Conservation (phyloP, 208 protist genomes). For the Naegleria gruberi region DNA sequence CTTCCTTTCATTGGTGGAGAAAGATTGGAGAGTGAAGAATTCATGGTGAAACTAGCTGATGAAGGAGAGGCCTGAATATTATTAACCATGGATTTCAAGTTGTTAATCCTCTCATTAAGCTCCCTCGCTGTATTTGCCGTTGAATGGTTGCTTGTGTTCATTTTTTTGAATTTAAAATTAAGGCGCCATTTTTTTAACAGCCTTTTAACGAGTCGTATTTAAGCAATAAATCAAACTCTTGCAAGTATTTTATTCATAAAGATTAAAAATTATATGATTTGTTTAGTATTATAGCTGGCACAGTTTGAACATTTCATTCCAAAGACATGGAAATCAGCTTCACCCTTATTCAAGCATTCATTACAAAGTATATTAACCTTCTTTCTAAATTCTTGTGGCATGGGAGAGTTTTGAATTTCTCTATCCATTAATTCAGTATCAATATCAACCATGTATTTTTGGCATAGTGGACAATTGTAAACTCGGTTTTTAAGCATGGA, state of each 20-base stretch:
- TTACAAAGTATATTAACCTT: constrained; percentile 5
- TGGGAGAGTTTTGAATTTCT: background rate
- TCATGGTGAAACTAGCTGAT: background rate
- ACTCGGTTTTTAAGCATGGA: background rate
- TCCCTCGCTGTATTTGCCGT: background rate
- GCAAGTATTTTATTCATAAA: no score
- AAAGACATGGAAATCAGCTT: background rate
- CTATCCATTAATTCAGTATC: background rate
- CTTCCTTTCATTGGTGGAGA: background rate
- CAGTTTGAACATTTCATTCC: background rate
- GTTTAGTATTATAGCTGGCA: background rate
- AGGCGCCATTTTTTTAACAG: no score
- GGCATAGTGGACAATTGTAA: background rate
- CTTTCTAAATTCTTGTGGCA: background rate
- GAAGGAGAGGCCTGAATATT: background rate
- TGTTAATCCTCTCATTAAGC: background rate
- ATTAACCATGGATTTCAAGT: background rate
- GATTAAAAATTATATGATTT: background rate
- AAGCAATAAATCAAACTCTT: no score
- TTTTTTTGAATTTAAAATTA: constrained; percentile 1
- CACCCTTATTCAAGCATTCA: background rate
- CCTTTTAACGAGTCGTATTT: no score
- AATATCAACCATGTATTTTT: background rate
- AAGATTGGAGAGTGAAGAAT: background rate
- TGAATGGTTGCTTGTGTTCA: background rate